phyloP scores from a whole-genome alignment of 2,329 filamentous ascomycete genomes.

The Podosphaera leucotricha region DNA sequence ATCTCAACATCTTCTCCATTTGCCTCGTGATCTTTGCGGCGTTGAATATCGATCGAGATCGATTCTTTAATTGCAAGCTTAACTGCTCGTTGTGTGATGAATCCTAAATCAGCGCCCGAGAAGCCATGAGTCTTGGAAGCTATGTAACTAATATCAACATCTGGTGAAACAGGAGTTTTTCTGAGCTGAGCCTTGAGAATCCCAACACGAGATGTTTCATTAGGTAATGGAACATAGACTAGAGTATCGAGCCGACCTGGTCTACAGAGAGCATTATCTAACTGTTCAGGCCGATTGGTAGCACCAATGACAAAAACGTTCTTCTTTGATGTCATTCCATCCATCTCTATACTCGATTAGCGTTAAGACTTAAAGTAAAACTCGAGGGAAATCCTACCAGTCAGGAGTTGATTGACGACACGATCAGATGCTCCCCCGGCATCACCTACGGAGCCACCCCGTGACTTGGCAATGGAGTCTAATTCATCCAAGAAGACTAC shows the following conservation, averaged over 20 bases:
- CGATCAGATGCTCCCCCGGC: slow-evolving; percentile 96
- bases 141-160: slow-evolving; percentile 79
- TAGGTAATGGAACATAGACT: slow-evolving; percentile 91
- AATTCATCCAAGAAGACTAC: slow-evolving; percentile 97
- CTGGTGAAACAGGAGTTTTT: slow-evolving; percentile 78
- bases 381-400: slow-evolving; percentile 34
- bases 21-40: slow-evolving; percentile 70
- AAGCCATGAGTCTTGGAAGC: slow-evolving; percentile 95
- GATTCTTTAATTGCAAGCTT: slow-evolving; percentile 99
- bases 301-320: slow-evolving; percentile 99
- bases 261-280: slow-evolving; percentile 93
- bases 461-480: slow-evolving; percentile 97
- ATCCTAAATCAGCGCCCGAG: slow-evolving; percentile 97
- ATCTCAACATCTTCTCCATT: slow-evolving; percentile 60
- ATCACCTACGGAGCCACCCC: slow-evolving; percentile 88
- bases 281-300: slow-evolving; percentile 95
- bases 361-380: neutral
- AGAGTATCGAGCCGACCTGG: slow-evolving; percentile 96
- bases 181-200: slow-evolving; percentile 92
- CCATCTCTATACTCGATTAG: slow-evolving; percentile 47
- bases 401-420: slow-evolving; percentile 98
- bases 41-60: slow-evolving; percentile 72
- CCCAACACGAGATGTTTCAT: slow-evolving; percentile 67
- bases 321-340: slow-evolving; percentile 99
- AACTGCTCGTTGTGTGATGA: slow-evolving; percentile 95